Percentiles rank a stretch among this genome's conserved stretches.
Evolutionary conservation across 805 yeast genomes (phyloP).

Genomic region (Wickerhamiella australiensis): DNA sequence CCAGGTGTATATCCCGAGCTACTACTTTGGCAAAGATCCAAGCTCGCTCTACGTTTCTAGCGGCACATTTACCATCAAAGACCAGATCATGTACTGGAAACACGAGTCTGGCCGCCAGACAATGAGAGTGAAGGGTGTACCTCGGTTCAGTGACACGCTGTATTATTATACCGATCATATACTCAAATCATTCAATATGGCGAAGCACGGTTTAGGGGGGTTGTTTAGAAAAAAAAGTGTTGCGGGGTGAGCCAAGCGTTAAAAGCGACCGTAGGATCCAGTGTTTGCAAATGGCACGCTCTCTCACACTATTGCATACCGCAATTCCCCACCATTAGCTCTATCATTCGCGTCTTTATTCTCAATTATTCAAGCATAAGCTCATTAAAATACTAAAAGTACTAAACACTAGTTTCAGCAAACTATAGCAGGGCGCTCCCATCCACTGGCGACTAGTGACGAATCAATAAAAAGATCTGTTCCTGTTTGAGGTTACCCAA

Average conservation of each 20-base stretch:
- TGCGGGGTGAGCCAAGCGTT: not conserved
- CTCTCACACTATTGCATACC: too few relatives aligned
- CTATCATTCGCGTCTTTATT: too few relatives aligned
- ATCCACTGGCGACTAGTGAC: slow-evolving; percentile 50
- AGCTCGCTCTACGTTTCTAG: slow-evolving; percentile 7
- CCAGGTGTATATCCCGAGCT: slow-evolving; percentile 50
- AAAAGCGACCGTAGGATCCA: too few relatives aligned
- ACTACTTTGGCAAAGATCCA: slow-evolving; percentile 43
- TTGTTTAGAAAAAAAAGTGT: not conserved
- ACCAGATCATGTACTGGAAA: slow-evolving; percentile 19
- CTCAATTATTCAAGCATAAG: not conserved
- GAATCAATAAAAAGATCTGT: slow-evolving; percentile 77
- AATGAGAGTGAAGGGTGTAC: slow-evolving; percentile 16
- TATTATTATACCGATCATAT: slow-evolving; percentile 21
- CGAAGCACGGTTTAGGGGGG: slow-evolving; percentile 2
- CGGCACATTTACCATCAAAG: slow-evolving; percentile 16
- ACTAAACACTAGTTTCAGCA: not conserved
- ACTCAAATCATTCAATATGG: slow-evolving; percentile 1
- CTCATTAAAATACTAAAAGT: not conserved
- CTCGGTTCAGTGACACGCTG: slow-evolving; percentile 18
- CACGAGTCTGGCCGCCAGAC: slow-evolving; percentile 17
- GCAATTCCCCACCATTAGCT: too few relatives aligned
- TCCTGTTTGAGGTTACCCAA: slow-evolving; percentile 86
- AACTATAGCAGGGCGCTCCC: too few relatives aligned
- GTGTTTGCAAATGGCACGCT: too few relatives aligned